Evolutionary conservation across 208 protist genomes (phyloP).

Genomic region (Leishmania mexicana): DNA sequence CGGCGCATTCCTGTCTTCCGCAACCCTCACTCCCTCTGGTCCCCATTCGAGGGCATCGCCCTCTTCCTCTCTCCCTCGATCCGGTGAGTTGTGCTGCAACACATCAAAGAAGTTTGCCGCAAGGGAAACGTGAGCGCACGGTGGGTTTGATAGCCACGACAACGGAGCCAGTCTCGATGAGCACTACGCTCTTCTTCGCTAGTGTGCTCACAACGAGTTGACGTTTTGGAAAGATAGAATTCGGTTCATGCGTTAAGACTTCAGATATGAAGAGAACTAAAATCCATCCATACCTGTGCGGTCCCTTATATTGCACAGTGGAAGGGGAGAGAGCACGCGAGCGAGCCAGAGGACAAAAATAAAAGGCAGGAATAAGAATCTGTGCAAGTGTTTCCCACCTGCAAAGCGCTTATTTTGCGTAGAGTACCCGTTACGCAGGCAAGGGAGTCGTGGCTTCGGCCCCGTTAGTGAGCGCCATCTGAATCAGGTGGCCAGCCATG

Average conservation of each 20-base stretch:
- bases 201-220: not conserved
- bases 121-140: not conserved
- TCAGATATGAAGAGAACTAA: not conserved
- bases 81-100: not conserved
- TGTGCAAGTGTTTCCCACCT: not conserved
- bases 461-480: conserved; percentile 48
- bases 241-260: not conserved
- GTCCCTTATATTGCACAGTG: not conserved
- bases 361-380: not conserved
- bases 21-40: not conserved
- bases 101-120: not conserved
- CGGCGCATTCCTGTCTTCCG: not conserved
- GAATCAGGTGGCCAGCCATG: conserved; percentile 67
- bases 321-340: not conserved
- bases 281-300: not conserved
- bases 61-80: not conserved
- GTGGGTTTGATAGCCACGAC: not conserved
- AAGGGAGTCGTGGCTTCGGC: conserved; percentile 1
- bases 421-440: not conserved
- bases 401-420: not conserved
- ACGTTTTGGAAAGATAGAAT: not conserved
- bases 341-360: not conserved
- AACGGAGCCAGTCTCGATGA: not conserved
- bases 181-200: not conserved
- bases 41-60: not conserved